Conservation (phyloP, 805 yeast genomes). For the Metschnikowia picachoensis region DNA sequence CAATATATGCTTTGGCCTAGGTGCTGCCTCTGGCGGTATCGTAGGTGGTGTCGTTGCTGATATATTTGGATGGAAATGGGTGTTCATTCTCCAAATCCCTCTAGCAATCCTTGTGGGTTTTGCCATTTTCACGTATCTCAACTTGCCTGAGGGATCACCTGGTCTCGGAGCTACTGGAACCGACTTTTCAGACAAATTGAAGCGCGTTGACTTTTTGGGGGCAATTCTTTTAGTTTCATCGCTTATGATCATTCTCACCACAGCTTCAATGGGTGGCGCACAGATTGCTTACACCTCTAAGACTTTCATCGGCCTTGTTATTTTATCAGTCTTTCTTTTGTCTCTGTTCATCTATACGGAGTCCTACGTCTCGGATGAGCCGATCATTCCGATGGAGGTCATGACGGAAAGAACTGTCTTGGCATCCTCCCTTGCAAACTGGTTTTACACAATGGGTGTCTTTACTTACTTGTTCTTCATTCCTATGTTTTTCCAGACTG, state of each 20-base stretch:
- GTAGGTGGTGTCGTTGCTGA: constrained; percentile 55
- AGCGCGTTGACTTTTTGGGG: constrained; percentile 38
- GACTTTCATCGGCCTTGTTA: constrained; percentile 33
- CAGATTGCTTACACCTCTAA: constrained; percentile 46
- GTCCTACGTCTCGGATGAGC: constrained; percentile 49
- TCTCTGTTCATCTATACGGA: constrained; percentile 51
- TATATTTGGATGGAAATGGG: constrained; percentile 48
- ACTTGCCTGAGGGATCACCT: constrained; percentile 52
- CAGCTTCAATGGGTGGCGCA: constrained; percentile 65
- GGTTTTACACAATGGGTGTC: constrained; percentile 67
- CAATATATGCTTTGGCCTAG: constrained; percentile 71
- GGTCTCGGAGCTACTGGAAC: constrained; percentile 51
- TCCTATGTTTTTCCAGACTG: constrained; percentile 64
- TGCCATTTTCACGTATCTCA: constrained; percentile 35
- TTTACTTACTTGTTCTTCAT: constrained; percentile 63
- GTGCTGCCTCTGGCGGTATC: constrained; percentile 48
- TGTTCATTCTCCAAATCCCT: constrained; percentile 39
- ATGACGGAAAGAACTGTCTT: constrained; percentile 56
- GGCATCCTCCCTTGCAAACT: constrained; percentile 62
- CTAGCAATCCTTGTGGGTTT: constrained; percentile 40
- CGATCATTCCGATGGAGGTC: constrained; percentile 63
- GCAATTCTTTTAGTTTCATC: constrained; percentile 48
- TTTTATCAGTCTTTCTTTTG: constrained; percentile 32
- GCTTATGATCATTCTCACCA: constrained; percentile 55
- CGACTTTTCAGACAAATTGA: constrained; percentile 44